Base-by-base conservation (phyloP, 805 yeast species). In the Wickerhamomyces bisporus region DNA sequence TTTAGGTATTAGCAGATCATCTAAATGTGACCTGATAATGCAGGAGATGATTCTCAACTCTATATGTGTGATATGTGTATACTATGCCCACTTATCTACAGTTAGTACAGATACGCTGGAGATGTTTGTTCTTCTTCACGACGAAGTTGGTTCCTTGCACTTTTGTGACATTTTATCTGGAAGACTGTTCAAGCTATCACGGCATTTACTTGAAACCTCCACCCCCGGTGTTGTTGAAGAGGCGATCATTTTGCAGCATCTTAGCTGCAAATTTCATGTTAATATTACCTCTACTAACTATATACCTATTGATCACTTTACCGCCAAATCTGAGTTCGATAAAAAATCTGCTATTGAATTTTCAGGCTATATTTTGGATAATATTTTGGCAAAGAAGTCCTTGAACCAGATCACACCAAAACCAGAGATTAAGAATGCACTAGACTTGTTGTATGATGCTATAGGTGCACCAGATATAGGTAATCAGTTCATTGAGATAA, bases 221-320 rank as follows among this genome's bases (percentile, higher is more conserved):
- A 61, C 67, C 16, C 57, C 65, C 41, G 43, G 12, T 12, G 17
- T 49, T 3, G 70, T 69, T 5, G 70, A 83, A 3, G 89, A 83
- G 32, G 66, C 68, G 8, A 93, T 87, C 32, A 57, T 91, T 33
- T 70, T 86, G 8, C 98, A 91, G 52, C 70, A 86, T 25, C 60
- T 93, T 17, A 70, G 78, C 44, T 93, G 98, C 55, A 71, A 84
- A 9, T 87, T 81, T 50, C 94, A 87, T 32, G 69, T 86, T 35
- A 61, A 66, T 2, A 64, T 88, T 3, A 64, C 79, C 1, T 66
- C 76, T 10, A 86, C 81, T 12, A 66, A 68, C 14, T 78, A 77
- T 43, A 66, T 67, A 2, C 86, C 93, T 0, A 71, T 66, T 29
- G 83, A 86, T 43, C 98, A 91, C 52, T 68, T 63, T 3, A 66